phyloP scores from a whole-genome alignment of 257 asterid genomes.

The Schizonepeta tenuifolia region DNA sequence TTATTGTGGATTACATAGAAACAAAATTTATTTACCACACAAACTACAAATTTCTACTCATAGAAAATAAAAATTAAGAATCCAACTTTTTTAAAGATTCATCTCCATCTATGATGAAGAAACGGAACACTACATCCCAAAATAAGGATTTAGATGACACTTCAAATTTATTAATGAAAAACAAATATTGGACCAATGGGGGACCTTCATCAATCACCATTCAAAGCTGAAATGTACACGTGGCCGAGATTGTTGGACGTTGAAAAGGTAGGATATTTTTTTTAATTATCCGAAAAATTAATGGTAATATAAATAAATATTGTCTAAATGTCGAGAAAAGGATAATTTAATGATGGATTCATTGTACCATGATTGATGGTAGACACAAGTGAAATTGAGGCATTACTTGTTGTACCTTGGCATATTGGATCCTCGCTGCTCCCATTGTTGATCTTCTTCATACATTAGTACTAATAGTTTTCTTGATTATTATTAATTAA shows the following conservation, averaged over 20 bases:
- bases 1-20: too few relatives aligned
- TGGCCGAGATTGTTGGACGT: background rate
- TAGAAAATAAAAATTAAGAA: too few relatives aligned
- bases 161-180: background rate
- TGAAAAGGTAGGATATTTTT: background rate
- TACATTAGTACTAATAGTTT: background rate
- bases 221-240: background rate
- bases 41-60: too few relatives aligned
- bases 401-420: constrained; percentile 31
- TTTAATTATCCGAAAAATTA: background rate
- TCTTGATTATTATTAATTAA: background rate
- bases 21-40: too few relatives aligned
- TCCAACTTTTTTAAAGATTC: background rate
- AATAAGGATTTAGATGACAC: background rate
- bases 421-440: constrained; percentile 43
- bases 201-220: background rate
- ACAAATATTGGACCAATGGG: background rate
- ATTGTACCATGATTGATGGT: constrained; percentile 31
- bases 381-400: constrained; percentile 17
- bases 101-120: background rate
- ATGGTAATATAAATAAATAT: background rate
- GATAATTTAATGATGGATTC: constrained; percentile 23
- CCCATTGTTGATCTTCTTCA: constrained; percentile 43
- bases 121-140: background rate
- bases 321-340: background rate